Percentiles rank a stretch among this genome's conserved stretches.
phyloP scores from a whole-genome alignment of 306 rosid genomes.

The Corylus heterophylla region DNA sequence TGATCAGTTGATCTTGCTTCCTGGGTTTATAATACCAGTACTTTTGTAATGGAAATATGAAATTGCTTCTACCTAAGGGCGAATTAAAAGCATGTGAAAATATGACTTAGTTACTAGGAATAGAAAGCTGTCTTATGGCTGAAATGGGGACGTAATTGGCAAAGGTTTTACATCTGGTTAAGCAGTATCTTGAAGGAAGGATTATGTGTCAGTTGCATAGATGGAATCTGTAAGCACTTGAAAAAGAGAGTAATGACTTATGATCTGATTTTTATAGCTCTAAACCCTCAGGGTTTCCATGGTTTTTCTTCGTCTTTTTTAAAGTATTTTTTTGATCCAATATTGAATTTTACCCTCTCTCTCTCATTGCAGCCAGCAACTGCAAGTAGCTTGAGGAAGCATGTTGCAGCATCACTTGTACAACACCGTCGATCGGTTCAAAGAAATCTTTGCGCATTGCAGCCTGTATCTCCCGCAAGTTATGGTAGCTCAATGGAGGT shows the following conservation, averaged over 20 bases:
- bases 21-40: background rate
- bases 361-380: constrained; percentile 51
- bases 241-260: background rate
- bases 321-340: constrained; percentile 3
- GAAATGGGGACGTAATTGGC: background rate
- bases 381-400: constrained; percentile 38
- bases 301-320: background rate
- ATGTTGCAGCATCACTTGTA: constrained; percentile 31
- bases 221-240: background rate
- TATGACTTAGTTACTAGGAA: background rate
- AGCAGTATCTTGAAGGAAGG: background rate
- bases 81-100: background rate
- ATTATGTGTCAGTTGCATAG: background rate
- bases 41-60: background rate
- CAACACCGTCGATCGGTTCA: constrained; percentile 39
- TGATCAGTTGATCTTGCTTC: background rate
- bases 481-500: constrained; percentile 56
- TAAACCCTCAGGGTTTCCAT: background rate
- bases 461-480: constrained; percentile 51
- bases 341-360: constrained; percentile 9
- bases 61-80: background rate
- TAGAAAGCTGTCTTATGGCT: background rate
- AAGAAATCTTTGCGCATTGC: constrained; percentile 29
- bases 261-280: constrained; percentile 3
- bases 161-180: background rate